phyloP scores from a whole-genome alignment of 2,329 filamentous ascomycete genomes.

The Leptographium lundbergii region DNA sequence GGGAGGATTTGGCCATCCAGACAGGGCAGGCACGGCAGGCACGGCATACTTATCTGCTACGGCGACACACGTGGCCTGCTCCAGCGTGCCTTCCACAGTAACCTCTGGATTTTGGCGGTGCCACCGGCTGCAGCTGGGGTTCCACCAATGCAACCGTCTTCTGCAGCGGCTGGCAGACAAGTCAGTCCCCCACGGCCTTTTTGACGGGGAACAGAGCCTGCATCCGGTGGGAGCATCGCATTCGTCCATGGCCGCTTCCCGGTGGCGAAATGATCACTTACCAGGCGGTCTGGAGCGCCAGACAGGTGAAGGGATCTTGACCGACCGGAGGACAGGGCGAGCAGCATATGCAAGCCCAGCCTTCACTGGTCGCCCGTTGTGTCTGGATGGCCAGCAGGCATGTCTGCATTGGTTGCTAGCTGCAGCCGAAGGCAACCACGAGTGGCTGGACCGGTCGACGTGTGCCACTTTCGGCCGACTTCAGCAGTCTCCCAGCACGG shows the following conservation, averaged over 20 bases:
- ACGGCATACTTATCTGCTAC: too few relatives aligned
- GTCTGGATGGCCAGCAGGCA: too few relatives aligned
- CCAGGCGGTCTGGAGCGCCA: not conserved
- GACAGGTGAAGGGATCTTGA: too few relatives aligned
- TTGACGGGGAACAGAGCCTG: not conserved
- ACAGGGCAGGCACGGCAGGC: not conserved
- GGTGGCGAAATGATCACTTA: not conserved
- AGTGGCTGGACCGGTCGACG: not conserved
- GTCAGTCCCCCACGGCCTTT: not conserved
- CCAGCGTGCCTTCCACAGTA: not conserved
- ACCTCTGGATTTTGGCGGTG: not conserved
- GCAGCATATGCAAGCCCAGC: too few relatives aligned
- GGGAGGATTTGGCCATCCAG: not conserved
- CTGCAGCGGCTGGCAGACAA: not conserved
- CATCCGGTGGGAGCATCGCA: not conserved
- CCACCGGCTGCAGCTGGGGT: not conserved
- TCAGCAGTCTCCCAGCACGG: not conserved
- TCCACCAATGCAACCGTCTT: not conserved
- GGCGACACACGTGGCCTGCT: not conserved
- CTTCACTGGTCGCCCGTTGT: too few relatives aligned
- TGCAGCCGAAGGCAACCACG: too few relatives aligned
- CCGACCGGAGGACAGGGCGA: too few relatives aligned
- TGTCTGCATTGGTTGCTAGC: too few relatives aligned
- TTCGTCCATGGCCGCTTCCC: not conserved
- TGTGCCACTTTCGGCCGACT: not conserved